phyloP scores from a whole-genome alignment of 345 rosid genomes.

The Citrus inodora region DNA sequence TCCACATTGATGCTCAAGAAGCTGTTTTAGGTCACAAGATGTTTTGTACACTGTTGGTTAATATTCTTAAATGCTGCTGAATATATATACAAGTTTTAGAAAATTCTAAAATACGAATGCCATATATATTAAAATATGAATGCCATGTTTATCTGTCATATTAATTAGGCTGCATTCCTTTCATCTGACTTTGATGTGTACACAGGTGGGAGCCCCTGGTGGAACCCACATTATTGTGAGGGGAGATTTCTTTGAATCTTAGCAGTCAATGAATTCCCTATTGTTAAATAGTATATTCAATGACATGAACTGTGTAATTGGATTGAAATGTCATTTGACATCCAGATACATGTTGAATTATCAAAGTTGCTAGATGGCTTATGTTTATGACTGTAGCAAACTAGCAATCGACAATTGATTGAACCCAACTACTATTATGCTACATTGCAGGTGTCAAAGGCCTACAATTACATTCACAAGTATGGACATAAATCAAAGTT shows the following conservation, averaged over 20 bases:
- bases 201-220: not conserved
- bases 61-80: not conserved
- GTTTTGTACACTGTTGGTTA: not conserved
- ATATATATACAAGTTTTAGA: too few relatives aligned
- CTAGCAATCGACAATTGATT: not conserved
- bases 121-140: not conserved
- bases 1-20: not conserved
- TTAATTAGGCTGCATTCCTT: not conserved
- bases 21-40: not conserved
- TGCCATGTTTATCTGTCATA: not conserved
- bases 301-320: not conserved
- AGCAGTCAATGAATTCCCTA: not conserved
- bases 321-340: not conserved
- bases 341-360: not conserved
- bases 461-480: slow-evolving; percentile 90
- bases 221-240: not conserved
- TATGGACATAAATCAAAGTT: slow-evolving; percentile 87
- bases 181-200: not conserved
- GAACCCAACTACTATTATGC: not conserved
- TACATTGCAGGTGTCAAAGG: slow-evolving; percentile 50
- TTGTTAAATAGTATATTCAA: not conserved
- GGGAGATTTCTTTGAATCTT: not conserved
- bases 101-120: not conserved
- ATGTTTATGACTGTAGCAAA: not conserved
- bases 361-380: not conserved